Evolutionary conservation across 2,329 filamentous ascomycete species (phyloP).

Genomic region (Geosmithia putterillii): DNA sequence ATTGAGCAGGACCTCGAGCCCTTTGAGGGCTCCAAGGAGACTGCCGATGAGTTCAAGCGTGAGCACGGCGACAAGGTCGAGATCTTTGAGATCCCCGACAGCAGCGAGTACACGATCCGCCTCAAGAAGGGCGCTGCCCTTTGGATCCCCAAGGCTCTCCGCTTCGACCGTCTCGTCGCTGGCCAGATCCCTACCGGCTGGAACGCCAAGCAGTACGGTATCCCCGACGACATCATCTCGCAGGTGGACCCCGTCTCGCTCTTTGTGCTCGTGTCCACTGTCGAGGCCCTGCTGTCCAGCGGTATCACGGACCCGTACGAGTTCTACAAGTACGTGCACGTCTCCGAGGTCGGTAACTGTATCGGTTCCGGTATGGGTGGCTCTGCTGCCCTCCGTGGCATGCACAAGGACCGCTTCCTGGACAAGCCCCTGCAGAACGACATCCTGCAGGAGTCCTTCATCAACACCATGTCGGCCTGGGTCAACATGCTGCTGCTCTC

Average conservation of each 20-base stretch:
- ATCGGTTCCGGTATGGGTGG: constrained; percentile 98
- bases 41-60: constrained; percentile 91
- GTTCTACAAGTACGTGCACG: constrained; percentile 98
- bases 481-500: constrained; percentile 98
- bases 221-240: constrained; percentile 93
- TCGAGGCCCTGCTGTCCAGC: constrained; percentile 77
- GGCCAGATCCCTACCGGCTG: constrained; percentile 95
- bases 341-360: constrained; percentile 96
- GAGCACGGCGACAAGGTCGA: constrained; percentile 97
- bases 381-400: constrained; percentile 79
- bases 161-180: constrained; percentile 93
- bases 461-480: constrained; percentile 99
- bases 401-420: constrained; percentile 96
- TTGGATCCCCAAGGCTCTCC: constrained; percentile 91
- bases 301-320: constrained; percentile 99
- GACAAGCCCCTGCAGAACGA: constrained; percentile 98
- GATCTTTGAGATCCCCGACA: constrained; percentile 88
- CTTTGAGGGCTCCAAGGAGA: constrained; percentile 95
- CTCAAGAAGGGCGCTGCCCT: constrained; percentile 92
- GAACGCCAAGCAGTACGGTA: constrained; percentile 91
- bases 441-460: constrained; percentile 98
- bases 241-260: constrained; percentile 96
- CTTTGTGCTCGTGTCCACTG: constrained; percentile 87
- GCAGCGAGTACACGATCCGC: constrained; percentile 86
- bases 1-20: constrained; percentile 95